Conservation (phyloP, 2,329 filamentous ascomycete species). For the Alternaria triticina region DNA sequence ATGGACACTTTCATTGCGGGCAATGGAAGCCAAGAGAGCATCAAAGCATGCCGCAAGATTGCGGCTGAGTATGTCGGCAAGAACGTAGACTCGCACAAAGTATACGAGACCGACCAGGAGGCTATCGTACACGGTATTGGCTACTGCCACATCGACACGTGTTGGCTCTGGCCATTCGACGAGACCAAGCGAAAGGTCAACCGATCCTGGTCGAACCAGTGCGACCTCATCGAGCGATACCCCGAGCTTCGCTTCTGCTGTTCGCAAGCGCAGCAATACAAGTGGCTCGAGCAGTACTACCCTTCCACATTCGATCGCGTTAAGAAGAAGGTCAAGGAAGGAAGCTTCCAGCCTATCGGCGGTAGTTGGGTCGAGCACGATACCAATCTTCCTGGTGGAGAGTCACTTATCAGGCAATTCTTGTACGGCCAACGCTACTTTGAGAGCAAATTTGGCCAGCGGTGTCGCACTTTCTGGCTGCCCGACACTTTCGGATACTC, state of each 20-base stretch:
- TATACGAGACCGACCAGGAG: conserved; percentile 78
- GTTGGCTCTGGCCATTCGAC: conserved; percentile 98
- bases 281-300: conserved; percentile 92
- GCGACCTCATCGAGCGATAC: conserved; percentile 92
- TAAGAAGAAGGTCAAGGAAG: conserved; percentile 87
- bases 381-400: conserved; percentile 94
- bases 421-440: conserved; percentile 95
- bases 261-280: conserved; percentile 96
- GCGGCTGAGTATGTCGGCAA: conserved; percentile 82
- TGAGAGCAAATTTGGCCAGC: conserved; percentile 86
- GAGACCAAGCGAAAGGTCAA: conserved; percentile 97
- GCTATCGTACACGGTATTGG: conserved; percentile 88
- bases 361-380: conserved; percentile 99
- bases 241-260: conserved; percentile 91
- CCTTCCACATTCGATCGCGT: conserved; percentile 89
- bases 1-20: conserved; percentile 89
- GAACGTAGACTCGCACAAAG: conserved; percentile 75
- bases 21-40: conserved; percentile 72
- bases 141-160: conserved; percentile 97
- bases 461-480: conserved; percentile 93
- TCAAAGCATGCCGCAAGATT: conserved; percentile 80
- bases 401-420: conserved; percentile 93
- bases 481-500: conserved; percentile 99
- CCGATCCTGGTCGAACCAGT: conserved; percentile 96
- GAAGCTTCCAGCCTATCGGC: conserved; percentile 91